Evolutionary conservation across 2,329 filamentous ascomycete species (phyloP).

Genomic region (Pyrenophora teres): DNA sequence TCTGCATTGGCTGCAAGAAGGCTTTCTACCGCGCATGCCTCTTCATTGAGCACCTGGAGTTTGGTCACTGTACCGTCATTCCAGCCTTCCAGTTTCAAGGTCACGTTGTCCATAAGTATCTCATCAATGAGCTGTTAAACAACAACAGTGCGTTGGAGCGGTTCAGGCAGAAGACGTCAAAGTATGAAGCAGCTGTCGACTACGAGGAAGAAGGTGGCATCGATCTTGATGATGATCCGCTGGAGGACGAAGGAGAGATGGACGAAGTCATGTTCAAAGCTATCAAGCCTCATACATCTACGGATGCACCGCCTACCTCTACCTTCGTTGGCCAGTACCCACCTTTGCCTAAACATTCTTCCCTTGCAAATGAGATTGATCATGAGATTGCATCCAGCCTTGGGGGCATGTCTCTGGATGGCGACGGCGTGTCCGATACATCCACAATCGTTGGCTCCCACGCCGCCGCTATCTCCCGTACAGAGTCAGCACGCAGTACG

Average conservation of each 20-base stretch:
- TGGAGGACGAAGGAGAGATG: conserved; percentile 26
- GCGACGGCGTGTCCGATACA: conserved; percentile 7
- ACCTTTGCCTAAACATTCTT: conserved; percentile 22
- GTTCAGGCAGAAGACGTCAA: conserved; percentile 38
- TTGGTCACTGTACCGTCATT: conserved; percentile 55
- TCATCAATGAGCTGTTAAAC: conserved; percentile 47
- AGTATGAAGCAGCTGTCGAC: conserved; percentile 34
- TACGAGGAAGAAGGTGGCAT: conserved; percentile 37
- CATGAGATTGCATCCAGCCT: conserved; percentile 17
- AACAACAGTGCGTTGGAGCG: conserved; percentile 20
- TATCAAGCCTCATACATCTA: conserved; percentile 27
- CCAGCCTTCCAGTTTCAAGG: conserved; percentile 50
- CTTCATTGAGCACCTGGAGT: conserved; percentile 61
- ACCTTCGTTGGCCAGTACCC: conserved; percentile 22
- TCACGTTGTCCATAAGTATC: conserved; percentile 57
- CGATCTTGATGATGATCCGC: conserved; percentile 18
- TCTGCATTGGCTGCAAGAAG: conserved; percentile 58
- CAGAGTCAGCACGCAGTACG: neutral
- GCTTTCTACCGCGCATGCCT: conserved; percentile 55
- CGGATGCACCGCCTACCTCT: conserved; percentile 1
- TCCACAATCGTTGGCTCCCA: conserved; percentile 16
- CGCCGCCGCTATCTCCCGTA: neutral
- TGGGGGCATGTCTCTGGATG: conserved; percentile 22
- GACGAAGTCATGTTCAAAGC: conserved; percentile 28
- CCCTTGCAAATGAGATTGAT: neutral